phyloP scores from a whole-genome alignment of 2,329 filamentous ascomycete species.

The Penicillium verrucosum region DNA sequence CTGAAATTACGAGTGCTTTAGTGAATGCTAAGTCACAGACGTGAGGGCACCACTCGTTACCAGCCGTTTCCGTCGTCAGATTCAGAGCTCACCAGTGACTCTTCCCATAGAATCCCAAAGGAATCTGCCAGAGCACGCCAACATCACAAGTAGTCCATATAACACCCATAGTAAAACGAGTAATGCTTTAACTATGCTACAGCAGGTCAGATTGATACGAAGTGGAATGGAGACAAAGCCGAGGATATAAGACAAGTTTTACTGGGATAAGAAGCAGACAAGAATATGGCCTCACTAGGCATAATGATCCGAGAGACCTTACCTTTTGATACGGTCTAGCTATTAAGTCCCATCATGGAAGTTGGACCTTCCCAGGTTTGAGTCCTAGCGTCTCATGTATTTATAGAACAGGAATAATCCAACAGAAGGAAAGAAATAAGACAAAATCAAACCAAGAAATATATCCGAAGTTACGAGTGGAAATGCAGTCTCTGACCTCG shows the following conservation, averaged over 20 bases:
- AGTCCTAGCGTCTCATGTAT: background rate
- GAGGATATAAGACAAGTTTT: background rate
- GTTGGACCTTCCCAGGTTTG: background rate
- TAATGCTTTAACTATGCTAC: background rate
- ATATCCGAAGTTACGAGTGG: too few relatives aligned
- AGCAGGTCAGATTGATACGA: background rate
- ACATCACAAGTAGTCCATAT: background rate
- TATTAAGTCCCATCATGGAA: background rate
- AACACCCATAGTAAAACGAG: background rate
- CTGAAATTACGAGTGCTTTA: background rate
- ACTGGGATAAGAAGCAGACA: background rate
- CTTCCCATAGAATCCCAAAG: background rate
- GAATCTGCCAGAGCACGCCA: background rate
- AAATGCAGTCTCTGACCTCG: too few relatives aligned
- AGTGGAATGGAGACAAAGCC: background rate
- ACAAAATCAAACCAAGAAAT: background rate
- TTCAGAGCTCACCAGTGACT: background rate
- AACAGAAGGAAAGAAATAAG: background rate
- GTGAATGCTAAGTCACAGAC: background rate
- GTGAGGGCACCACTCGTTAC: too few relatives aligned
- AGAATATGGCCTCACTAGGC: background rate
- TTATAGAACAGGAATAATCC: background rate
- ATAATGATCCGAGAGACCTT: background rate
- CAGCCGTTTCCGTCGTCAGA: background rate
- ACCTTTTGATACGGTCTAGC: background rate